These are phyloP conservation scores for Aspergillus incahuasiensis DNA, from an alignment of 495 filamentous ascomycete genomes.

Conservation along the genomic window DNA sequence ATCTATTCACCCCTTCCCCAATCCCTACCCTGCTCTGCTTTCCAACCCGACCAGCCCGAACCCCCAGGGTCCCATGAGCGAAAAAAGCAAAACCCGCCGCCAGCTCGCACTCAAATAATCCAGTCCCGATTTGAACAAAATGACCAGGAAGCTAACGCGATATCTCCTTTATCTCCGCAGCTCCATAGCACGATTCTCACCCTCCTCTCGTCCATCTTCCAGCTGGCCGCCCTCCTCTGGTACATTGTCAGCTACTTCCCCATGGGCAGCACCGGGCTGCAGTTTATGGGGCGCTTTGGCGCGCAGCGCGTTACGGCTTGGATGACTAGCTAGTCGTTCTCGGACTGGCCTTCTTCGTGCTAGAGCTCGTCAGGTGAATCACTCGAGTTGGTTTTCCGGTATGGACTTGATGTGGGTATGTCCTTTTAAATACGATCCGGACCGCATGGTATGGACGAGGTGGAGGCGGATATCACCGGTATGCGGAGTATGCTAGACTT, in stretches of 20 bases:
- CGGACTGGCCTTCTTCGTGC: background rate
- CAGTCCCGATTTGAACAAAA: background rate
- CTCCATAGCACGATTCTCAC: conserved; percentile 77
- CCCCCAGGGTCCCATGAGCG: background rate
- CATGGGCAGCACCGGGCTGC: conserved; percentile 85
- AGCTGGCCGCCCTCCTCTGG: conserved; percentile 80
- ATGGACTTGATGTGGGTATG: too few relatives aligned
- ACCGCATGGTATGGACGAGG: too few relatives aligned
- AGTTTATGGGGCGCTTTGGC: conserved; percentile 81
- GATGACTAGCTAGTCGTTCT: conserved; percentile 63
- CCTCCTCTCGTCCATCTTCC: conserved; percentile 73
- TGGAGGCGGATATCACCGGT: too few relatives aligned
- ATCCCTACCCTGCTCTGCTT: background rate
- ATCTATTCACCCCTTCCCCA: background rate
- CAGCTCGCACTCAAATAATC: background rate
- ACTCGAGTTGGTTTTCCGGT: too few relatives aligned
- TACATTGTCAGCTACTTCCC: conserved; percentile 98
- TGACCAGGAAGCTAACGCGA: background rate
- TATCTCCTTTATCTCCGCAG: conserved; percentile 41
- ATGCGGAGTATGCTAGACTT: background rate
- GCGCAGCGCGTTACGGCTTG: conserved; percentile 78
- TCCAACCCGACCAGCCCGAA: background rate
- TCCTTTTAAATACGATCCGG: too few relatives aligned
- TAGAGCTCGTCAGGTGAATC: background rate
- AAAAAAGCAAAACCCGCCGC: background rate